Conservation (phyloP, 2,329 filamentous ascomycete genomes). For the Ascochyta pisi region DNA sequence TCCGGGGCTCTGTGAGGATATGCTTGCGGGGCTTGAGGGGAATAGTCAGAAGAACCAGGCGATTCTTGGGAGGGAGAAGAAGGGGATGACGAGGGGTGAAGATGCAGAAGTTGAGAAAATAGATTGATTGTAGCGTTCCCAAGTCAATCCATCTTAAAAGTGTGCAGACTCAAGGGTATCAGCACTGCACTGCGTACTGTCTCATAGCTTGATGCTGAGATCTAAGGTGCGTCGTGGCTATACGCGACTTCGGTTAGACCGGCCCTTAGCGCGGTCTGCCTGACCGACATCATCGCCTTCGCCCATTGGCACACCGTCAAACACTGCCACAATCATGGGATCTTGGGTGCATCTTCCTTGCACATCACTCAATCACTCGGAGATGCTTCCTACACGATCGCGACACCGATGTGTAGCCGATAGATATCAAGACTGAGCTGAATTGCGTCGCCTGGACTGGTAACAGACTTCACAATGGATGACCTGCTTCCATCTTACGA, state of each 20-base stretch:
- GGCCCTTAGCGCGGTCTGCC: constrained; percentile 13
- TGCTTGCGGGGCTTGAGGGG: constrained; percentile 39
- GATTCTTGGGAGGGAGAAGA: constrained; percentile 5
- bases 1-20: constrained; percentile 47
- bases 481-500: constrained; percentile 67
- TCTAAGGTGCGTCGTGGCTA: not conserved
- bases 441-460: not conserved
- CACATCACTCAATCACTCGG: not conserved
- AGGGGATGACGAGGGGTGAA: constrained; percentile 1
- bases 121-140: not conserved
- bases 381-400: constrained; percentile 1
- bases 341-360: not conserved
- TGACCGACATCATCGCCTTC: constrained; percentile 13
- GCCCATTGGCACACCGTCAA: constrained; percentile 10
- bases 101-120: constrained; percentile 6
- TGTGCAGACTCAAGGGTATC: no score
- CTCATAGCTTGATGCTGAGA: not conserved
- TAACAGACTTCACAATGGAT: constrained; percentile 54
- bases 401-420: not conserved
- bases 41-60: constrained; percentile 32
- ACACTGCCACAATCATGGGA: constrained; percentile 17
- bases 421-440: not conserved
- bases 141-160: no score
- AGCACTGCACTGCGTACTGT: no score
- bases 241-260: constrained; percentile 3